Base-by-base conservation (phyloP, 768 basidiomycete genomes). In the Rossbeevera mucosa region DNA sequence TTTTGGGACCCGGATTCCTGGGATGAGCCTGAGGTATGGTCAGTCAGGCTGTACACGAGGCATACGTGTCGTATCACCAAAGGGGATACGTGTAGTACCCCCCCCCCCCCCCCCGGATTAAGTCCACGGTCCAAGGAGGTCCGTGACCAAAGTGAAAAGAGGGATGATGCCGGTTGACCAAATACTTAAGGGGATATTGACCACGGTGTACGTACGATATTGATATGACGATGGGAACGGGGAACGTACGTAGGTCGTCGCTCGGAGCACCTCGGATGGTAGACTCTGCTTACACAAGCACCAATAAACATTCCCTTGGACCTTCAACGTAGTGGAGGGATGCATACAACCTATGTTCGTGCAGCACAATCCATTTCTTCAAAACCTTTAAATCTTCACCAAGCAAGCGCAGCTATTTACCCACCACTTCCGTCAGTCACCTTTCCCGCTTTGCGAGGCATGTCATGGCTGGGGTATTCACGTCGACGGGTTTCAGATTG, bases 381-480 rank as follows among this genome's bases (percentile, higher is more conserved):
- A n/a, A 74, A 74, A 22, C 80, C 83, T 30, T 60, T 88, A 50
- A 82, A 81, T 44, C 67, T 89, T 4, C 72, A 69, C 18, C 80
- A 83, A 64, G 78, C 85, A 1, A 86, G 83, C 50, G 77, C 82
- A 12, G 74, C 84, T 16, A 75, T 94, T 21, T 78, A 90, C 28
- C 91, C 90, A n/a, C 90, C 91, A 31, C 75, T 87, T 58, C 90
- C 91, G 91, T 91, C 67, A 52, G 84, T 54, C 38, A 38, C 14
- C 38, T 33, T 41, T 31, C 21, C 26, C n/a, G 9, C 41, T 28
- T 9, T 47, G 24, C 25, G 24, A 30, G 24, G 20, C 28, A 5
- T 8, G 3, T 36, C 33, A 36, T 36, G 24, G 18, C 29, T 50
- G 30, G n/a, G 25, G 7, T n/a, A 13, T 42, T 41, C 29, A 45